These are phyloP conservation scores for Erythrophleum ivorense DNA, from an alignment of 331 rosid genomes.

Conservation along the genomic window DNA sequence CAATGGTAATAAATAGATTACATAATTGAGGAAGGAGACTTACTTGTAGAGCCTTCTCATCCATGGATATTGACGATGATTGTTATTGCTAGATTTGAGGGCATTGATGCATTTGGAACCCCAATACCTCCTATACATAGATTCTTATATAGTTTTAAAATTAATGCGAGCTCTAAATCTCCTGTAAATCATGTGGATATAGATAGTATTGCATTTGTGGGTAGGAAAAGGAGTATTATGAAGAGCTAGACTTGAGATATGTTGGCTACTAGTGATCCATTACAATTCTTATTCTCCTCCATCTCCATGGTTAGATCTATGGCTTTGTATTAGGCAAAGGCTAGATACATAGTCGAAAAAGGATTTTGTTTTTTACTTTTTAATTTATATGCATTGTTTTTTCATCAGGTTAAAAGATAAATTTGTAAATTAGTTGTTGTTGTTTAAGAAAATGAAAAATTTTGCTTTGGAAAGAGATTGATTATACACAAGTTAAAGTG, in stretches of 20 bases:
- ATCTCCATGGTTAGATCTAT: constrained; percentile 45
- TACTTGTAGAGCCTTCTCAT: constrained; percentile 69
- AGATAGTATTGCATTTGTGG: constrained; percentile 74
- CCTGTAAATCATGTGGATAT: constrained; percentile 76
- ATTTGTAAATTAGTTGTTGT: constrained; percentile 24
- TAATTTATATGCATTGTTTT: background rate
- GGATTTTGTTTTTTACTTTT: constrained; percentile 11
- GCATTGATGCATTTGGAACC: constrained; percentile 68
- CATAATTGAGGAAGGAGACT: constrained; percentile 59
- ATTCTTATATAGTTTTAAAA: constrained; percentile 80
- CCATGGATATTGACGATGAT: constrained; percentile 59
- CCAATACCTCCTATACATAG: constrained; percentile 75
- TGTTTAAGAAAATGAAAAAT: constrained; percentile 40
- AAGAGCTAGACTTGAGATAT: constrained; percentile 75
- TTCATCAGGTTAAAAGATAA: constrained; percentile 9
- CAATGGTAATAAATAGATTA: constrained; percentile 49
- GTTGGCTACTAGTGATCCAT: constrained; percentile 70
- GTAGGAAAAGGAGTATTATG: constrained; percentile 68
- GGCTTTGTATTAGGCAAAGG: constrained; percentile 40
- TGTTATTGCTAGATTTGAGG: constrained; percentile 52
- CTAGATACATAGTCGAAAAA: constrained; percentile 24
- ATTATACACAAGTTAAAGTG: constrained; percentile 41
- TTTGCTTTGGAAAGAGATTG: constrained; percentile 39
- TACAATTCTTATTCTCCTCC: constrained; percentile 54
- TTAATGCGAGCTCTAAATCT: constrained; percentile 59